Base-by-base conservation (phyloP, 2,329 filamentous ascomycete species). In the Sclerotinia minor region DNA sequence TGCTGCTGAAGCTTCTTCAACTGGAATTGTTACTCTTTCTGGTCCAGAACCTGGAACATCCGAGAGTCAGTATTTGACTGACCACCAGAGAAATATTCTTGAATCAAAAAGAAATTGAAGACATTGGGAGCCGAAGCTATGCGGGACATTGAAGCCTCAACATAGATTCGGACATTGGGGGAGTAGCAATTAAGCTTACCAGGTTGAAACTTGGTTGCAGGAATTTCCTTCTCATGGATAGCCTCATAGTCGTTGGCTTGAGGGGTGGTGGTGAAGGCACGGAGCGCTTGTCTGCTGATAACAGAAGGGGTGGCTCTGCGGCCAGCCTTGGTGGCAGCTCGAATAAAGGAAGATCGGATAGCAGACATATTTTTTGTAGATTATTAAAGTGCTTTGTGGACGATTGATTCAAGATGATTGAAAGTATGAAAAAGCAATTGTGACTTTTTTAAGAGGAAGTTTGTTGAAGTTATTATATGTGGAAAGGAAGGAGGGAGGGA, bases 161-260 rank as follows among this genome's bases (percentile, higher is more conserved):
- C 2, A 35, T 7, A 49, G 29, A 47, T 17, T 49, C 50, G 2
- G 19, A 19, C 8, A 15, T 24, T 9, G 7, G 26, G n/a, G 26
- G 1, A 29, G 13, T 9, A 19, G 5, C 15, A n/a, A 52, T 50
- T 35, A 38, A 59, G 35, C 58, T 24, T 61, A 50, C 58, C 67
- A 44, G 61, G 67, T 26, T 65, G 50, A 15, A 58, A 65, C 24
- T 54, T 63, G 15, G 61, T 68, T 7, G 60, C 53, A 19, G 71
- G 69, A 53, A 77, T 70, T 66, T 77, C 75, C 47, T 73, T 74
- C 64, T 76, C 74, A 5, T 73, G 68, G 61, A 77, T 70, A 19
- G 73, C 54, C 29, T 76, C 74, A 44, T 72, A 71, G 41, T 73
- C 73, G 17, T 74, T 69, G 45, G 68, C 61, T 26, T 69, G 68